Base-by-base conservation (phyloP, 2,329 filamentous ascomycete species). In the Orbilia javanica region DNA sequence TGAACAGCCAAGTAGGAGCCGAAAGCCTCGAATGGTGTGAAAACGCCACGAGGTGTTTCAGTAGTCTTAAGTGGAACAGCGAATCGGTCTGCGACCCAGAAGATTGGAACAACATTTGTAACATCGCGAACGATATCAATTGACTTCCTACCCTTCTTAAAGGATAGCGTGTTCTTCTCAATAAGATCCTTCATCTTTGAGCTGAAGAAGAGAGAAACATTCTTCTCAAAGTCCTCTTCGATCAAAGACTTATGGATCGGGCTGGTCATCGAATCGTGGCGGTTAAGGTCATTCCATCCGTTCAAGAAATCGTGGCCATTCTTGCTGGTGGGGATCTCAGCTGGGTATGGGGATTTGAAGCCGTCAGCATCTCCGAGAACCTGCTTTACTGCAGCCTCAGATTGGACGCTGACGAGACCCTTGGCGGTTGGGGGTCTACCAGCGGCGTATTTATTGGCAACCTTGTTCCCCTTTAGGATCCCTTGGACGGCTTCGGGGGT, bases 61-160 rank as follows among this genome's bases (percentile, higher is more conserved):
- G 83, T 82, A 0, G 88, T 90, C 85, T 92, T 92, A 44, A 93
- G 85, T 0, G 91, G 90, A 2, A 93, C 84, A 60, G 89, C 88
- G 82, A 92, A 91, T 3, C 87, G 87, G 1, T 90, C 86, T 0
- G 88, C 89, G 46, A 92, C 85, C 81, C 88, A 92, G 80, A 89
- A 86, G 2, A 90, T 88, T 4, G 91, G 90, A 0, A 87, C 88
- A 27, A 92, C 84, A 82, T 93, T 93, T 27, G 89, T 90, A 0
- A 93, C 88, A 77, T 93, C 90, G 25, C 90, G 88, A 8, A 93
- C 85, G 3, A 87, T 86, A 67, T 88, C 86, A 80, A 88, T 86
- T 0, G 86, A 85, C 39, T 85, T 84, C 50, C 84, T 83, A 22
- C 83, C 83, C 46, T 85, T 85, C n/a, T 83, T 83, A 69, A 86